A percentile compares a stretch with the other conserved stretches of the same genome.
Conservation (phyloP, 805 yeast species). For the Candida sanyiensis region DNA sequence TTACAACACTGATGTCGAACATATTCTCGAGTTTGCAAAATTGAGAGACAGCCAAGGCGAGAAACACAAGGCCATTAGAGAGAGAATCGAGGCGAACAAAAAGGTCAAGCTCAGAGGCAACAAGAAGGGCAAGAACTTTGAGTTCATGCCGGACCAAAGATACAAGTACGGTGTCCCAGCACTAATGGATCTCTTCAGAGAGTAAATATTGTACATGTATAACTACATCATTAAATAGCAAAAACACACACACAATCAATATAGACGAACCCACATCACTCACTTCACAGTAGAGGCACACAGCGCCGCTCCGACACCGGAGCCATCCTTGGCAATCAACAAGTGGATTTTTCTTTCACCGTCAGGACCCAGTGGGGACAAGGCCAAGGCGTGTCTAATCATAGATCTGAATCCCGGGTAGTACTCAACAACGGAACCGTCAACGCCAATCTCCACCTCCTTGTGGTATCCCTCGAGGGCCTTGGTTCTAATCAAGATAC, state of each 20-base stretch:
- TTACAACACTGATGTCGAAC: constrained; percentile 5
- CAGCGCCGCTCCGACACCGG: constrained; percentile 96
- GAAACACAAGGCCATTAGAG: neutral
- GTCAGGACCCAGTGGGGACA: constrained; percentile 66
- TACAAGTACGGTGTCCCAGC: neutral
- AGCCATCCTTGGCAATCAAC: constrained; percentile 87
- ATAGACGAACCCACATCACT: too few relatives aligned
- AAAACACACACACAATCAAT: neutral
- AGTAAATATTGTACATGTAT: neutral
- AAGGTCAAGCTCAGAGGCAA: neutral
- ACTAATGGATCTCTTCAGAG: neutral
- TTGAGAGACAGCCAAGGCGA: neutral
- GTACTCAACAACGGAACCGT: constrained; percentile 89
- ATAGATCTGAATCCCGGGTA: constrained; percentile 85
- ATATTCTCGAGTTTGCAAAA: neutral
- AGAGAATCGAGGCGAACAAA: neutral
- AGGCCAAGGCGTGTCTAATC: constrained; percentile 71
- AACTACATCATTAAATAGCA: too few relatives aligned
- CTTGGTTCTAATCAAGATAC: constrained; percentile 59
- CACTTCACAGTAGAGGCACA: constrained; percentile 44
- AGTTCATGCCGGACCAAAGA: constrained; percentile 4
- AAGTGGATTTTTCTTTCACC: constrained; percentile 70
- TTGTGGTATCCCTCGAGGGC: constrained; percentile 58
- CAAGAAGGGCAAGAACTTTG: constrained; percentile 1
- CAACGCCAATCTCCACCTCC: constrained; percentile 90